These are phyloP conservation scores for Ceratocystis eucalypticola DNA, from an alignment of 2,329 filamentous ascomycete genomes.

Conservation along the genomic window DNA sequence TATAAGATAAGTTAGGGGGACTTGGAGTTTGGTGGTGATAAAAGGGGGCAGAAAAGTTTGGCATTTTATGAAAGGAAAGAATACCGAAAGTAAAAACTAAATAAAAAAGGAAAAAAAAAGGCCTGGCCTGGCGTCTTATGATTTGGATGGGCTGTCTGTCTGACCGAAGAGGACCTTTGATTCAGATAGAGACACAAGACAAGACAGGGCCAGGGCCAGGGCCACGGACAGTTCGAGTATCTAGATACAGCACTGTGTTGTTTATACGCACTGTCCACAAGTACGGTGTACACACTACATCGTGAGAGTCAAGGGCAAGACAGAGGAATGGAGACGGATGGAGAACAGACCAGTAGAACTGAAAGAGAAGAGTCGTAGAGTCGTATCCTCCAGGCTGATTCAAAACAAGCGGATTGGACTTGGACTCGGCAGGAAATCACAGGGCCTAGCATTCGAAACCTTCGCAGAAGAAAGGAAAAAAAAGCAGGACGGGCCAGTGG, in stretches of 20 bases:
- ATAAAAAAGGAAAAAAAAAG: not conserved
- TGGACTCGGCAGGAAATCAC: constrained; percentile 3
- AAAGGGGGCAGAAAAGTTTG: no score
- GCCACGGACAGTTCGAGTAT: not conserved
- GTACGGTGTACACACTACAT: not conserved
- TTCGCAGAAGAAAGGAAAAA: not conserved
- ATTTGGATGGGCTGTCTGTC: not conserved
- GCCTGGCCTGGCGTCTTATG: no score
- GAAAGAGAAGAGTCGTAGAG: not conserved
- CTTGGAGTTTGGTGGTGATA: no score
- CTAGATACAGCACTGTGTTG: not conserved
- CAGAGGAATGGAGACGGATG: not conserved
- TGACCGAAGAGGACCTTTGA: not conserved
- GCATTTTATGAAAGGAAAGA: no score
- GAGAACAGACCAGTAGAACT: no score
- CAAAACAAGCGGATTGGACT: not conserved
- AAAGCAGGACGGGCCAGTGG: not conserved
- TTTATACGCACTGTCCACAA: not conserved
- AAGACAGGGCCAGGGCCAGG: not conserved
- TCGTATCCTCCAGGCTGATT: not conserved
- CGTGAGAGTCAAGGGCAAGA: not conserved
- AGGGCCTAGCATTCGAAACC: not conserved
- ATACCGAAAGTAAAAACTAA: no score
- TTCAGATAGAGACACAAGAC: constrained; percentile 2
- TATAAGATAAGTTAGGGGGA: no score